Percentiles rank a stretch among this genome's conserved stretches.
Evolutionary conservation across 441 rosid species (phyloP).

Genomic region (Erodium moschatum): DNA sequence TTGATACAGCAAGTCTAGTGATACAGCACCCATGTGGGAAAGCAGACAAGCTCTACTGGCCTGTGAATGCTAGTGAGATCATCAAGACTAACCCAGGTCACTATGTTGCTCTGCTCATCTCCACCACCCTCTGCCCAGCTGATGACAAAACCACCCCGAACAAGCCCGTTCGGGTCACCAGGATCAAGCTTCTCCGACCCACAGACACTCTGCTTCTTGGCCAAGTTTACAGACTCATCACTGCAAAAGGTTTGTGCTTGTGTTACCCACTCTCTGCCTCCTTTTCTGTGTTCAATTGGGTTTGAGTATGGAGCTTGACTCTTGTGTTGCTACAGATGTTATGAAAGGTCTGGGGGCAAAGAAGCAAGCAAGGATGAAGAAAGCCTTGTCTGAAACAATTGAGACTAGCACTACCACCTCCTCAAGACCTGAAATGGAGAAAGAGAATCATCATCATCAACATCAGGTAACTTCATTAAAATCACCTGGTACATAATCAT

Average conservation of each 20-base stretch:
- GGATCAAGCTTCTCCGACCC: conserved; percentile 84
- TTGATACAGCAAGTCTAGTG: conserved; percentile 63
- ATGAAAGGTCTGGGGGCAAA: conserved; percentile 64
- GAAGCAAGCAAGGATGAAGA: conserved; percentile 53
- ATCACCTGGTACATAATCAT: neutral
- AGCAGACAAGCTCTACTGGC: conserved; percentile 47
- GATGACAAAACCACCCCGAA: conserved; percentile 9
- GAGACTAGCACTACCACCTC: conserved; percentile 19
- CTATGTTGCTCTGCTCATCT: conserved; percentile 76
- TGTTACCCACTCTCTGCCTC: too few relatives aligned
- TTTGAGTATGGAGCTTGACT: neutral
- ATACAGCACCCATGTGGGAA: conserved; percentile 72
- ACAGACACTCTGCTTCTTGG: conserved; percentile 72
- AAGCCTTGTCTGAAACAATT: conserved; percentile 28
- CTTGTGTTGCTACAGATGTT: conserved; percentile 42
- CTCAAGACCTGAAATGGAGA: conserved; percentile 33
- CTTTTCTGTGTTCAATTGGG: neutral
- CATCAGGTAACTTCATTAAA: neutral
- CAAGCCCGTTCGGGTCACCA: conserved; percentile 53
- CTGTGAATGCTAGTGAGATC: conserved; percentile 51
- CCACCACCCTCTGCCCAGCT: conserved; percentile 54
- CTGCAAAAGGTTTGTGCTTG: conserved; percentile 59
- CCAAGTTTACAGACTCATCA: conserved; percentile 70
- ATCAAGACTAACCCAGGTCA: conserved; percentile 84
- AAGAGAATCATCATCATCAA: conserved; percentile 22